Evolutionary conservation across 352 stramenopile genomes (phyloP), one percentile per base, ranked within the genome.

Genomic region (Phytophthora syringae): DNA sequence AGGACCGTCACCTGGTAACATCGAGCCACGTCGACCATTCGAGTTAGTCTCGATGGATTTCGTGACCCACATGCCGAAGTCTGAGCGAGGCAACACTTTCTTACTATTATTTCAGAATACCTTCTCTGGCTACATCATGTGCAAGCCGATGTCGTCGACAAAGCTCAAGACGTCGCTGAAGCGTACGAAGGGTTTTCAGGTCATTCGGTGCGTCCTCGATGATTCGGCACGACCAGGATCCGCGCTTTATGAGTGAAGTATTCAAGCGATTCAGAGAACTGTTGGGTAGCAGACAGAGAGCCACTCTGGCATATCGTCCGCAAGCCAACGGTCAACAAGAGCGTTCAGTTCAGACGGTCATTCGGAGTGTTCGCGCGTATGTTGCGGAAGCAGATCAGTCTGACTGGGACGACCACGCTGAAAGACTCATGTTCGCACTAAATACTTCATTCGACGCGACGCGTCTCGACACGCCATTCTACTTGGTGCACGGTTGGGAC

Each of bases 371-470:
- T n/a, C 9, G 18, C 13, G 47, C 48, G 6, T 65, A 58, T 21
- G 21, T 53, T 5, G 28, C 21, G 1, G 57, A 65, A 21, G 13
- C 47, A 1, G 37, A 58, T 6, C 57, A 65, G 6, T 47, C 12
- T n/a, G 48, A 65, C 21, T 65, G 57, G 48, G 57, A 65, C 16
- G 57, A 48, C 3, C 47, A 52, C 36, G 45, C 45, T 64, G 36
- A 65, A 65, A 6, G 57, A 40, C 5, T 65, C n/a, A n/a, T n/a
- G n/a, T n/a, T n/a, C n/a, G n/a, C n/a, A n/a, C n/a, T n/a, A n/a
- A n/a, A n/a, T n/a, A n/a, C n/a, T n/a, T n/a, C n/a, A n/a, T n/a
- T n/a, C n/a, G n/a, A n/a, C n/a, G n/a, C n/a, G n/a, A n/a, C n/a
- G n/a, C 36, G 1, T 58, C 15, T 58, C 2, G 57, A 65, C 9